Evolutionary conservation across 2,329 filamentous ascomycete genomes (phyloP).

Genomic region (Clarireedia homoeocarpa): DNA sequence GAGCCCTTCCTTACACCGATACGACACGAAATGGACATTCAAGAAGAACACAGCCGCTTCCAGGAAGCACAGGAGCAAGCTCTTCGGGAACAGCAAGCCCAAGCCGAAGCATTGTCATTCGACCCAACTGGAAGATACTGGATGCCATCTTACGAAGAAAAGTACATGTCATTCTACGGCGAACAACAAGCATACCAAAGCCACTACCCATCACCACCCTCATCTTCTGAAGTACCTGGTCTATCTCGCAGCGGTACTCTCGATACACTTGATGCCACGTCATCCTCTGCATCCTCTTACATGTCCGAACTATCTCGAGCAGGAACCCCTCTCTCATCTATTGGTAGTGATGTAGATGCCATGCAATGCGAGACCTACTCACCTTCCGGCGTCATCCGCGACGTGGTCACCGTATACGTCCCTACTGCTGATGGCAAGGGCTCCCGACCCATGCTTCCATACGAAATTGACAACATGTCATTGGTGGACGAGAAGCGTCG

Average conservation of each 20-base stretch:
- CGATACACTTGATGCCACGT: conserved; percentile 24
- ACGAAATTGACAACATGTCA: conserved; percentile 25
- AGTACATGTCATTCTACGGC: conserved; percentile 12
- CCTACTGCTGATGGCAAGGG: conserved; percentile 9
- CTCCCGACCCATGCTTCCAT: conserved; percentile 24
- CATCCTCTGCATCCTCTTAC: conserved; percentile 29
- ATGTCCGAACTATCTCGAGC: conserved; percentile 23
- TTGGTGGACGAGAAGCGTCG: conserved; percentile 17
- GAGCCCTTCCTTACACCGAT: conserved; percentile 86
- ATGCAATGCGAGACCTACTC: conserved; percentile 8
- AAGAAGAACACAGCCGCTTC: conserved; percentile 20
- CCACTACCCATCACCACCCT: conserved; percentile 29
- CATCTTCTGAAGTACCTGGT: conserved; percentile 29
- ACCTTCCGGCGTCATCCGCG: conserved; percentile 15
- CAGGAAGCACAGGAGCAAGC: conserved; percentile 19
- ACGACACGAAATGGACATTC: conserved; percentile 44
- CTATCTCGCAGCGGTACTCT: conserved; percentile 29
- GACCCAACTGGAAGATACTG: conserved; percentile 23
- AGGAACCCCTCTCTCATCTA: conserved; percentile 29
- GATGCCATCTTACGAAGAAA: conserved; percentile 13
- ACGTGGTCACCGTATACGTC: conserved; percentile 24
- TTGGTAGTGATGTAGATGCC: conserved; percentile 23
- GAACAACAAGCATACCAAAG: conserved; percentile 10
- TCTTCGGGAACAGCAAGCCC: conserved; percentile 15
- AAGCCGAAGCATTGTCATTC: conserved; percentile 14